Evolutionary conservation across 2,329 filamentous ascomycete genomes (phyloP).

Genomic region (Dendrostoma leiphaemia): DNA sequence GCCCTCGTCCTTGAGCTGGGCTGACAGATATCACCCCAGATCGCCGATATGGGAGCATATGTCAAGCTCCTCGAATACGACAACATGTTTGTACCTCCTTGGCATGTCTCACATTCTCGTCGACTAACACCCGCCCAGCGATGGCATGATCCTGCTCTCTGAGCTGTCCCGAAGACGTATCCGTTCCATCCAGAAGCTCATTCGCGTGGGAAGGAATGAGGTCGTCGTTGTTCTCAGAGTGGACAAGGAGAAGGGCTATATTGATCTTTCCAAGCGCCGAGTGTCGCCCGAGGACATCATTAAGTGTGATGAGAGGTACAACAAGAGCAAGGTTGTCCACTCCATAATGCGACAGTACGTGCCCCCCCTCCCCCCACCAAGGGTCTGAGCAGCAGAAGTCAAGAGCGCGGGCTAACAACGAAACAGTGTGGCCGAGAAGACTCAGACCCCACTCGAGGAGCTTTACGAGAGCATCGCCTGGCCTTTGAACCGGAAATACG

Average conservation of each 20-base stretch:
- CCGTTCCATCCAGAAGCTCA: constrained; percentile 97
- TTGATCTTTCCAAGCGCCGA: constrained; percentile 97
- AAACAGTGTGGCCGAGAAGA: constrained; percentile 87
- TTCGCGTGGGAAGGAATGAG: constrained; percentile 95
- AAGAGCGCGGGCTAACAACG: not conserved
- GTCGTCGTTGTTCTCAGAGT: constrained; percentile 98
- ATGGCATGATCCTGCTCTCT: constrained; percentile 98
- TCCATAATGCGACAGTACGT: constrained; percentile 79
- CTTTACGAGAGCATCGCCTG: constrained; percentile 94
- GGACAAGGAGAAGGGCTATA: constrained; percentile 98
- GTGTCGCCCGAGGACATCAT: constrained; percentile 96
- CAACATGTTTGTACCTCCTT: constrained; percentile 61
- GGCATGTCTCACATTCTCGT: not conserved
- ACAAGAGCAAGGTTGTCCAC: constrained; percentile 99
- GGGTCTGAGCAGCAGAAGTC: too few relatives aligned
- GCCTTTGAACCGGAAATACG: constrained; percentile 97
- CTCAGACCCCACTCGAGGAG: constrained; percentile 86
- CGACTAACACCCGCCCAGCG: constrained; percentile 33
- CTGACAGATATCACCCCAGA: constrained; percentile 48
- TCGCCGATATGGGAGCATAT: constrained; percentile 99
- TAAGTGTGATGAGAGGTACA: constrained; percentile 98
- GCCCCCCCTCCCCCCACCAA: too few relatives aligned
- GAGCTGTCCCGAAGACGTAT: constrained; percentile 98
- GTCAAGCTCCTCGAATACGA: constrained; percentile 99
- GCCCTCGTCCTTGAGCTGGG: constrained; percentile 18